Conservation (phyloP, 306 rosid genomes). For the Calophaca sinica region DNA sequence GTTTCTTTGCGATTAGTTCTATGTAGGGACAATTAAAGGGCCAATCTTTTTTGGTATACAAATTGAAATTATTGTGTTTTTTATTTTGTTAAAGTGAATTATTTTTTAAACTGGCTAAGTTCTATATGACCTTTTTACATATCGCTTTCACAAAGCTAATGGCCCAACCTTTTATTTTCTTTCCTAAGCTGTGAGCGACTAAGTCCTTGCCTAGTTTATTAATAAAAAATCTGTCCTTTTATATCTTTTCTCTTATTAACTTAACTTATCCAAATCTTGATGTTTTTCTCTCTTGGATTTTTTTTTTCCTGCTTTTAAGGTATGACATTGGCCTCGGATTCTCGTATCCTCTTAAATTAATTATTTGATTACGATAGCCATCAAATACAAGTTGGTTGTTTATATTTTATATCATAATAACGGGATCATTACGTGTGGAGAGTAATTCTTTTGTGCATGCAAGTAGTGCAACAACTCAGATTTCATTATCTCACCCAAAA, state of each 20-base stretch:
- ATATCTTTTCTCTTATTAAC: constrained; percentile 39
- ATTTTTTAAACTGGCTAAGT: constrained; percentile 32
- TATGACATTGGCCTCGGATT: constrained; percentile 49
- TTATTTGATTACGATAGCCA: constrained; percentile 32
- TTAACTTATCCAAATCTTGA: constrained; percentile 41
- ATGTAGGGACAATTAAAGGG: constrained; percentile 16
- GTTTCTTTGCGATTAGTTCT: not conserved
- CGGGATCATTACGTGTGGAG: not conserved
- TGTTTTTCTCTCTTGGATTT: constrained; percentile 28
- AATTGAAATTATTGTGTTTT: not conserved
- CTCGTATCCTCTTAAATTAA: constrained; percentile 40
- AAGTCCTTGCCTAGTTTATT: constrained; percentile 28
- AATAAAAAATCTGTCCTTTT: constrained; percentile 41
- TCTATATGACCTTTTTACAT: constrained; percentile 37
- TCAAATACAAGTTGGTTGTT: constrained; percentile 24
- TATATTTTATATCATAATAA: not conserved
- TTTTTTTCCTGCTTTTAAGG: constrained; percentile 52
- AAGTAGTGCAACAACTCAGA: not conserved
- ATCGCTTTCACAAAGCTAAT: constrained; percentile 46
- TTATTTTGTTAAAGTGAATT: constrained; percentile 11
- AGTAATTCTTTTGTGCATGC: not conserved
- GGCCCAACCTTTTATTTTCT: constrained; percentile 37
- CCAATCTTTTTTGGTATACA: not conserved
- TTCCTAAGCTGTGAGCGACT: constrained; percentile 56
- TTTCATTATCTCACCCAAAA: not conserved